These are phyloP conservation scores for Hysterium pulicare DNA, from an alignment of 2,329 filamentous ascomycete species.

Conservation along the genomic window DNA sequence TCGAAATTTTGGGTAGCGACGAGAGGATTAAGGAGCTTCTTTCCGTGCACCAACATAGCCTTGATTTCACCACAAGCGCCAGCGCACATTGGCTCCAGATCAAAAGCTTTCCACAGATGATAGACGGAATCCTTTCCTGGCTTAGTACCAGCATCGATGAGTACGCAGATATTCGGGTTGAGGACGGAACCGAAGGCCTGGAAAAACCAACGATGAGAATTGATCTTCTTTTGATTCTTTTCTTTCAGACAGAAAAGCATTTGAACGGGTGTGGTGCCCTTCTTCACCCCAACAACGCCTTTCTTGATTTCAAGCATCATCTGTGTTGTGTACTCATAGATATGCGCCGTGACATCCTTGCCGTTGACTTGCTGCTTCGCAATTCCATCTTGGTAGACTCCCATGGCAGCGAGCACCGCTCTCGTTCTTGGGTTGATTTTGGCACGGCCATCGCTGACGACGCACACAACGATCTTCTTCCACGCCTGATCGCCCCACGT, in stretches of 20 bases:
- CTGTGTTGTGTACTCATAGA: slow-evolving; percentile 90
- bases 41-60: slow-evolving; percentile 87
- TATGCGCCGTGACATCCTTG: slow-evolving; percentile 94
- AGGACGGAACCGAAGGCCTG: slow-evolving; percentile 89
- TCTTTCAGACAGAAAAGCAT: slow-evolving; percentile 98
- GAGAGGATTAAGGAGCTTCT: slow-evolving; percentile 86
- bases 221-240: slow-evolving; percentile 99
- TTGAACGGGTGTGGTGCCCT: slow-evolving; percentile 83
- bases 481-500: slow-evolving; percentile 98
- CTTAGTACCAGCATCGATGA: slow-evolving; percentile 93
- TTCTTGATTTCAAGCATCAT: slow-evolving; percentile 88
- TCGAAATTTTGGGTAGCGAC: slow-evolving; percentile 98
- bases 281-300: slow-evolving; percentile 78
- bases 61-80: slow-evolving; percentile 99
- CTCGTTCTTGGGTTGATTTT: slow-evolving; percentile 94
- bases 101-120: slow-evolving; percentile 97
- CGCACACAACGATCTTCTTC: slow-evolving; percentile 99
- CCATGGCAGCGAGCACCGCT: slow-evolving; percentile 85
- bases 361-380: slow-evolving; percentile 97
- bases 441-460: slow-evolving; percentile 93
- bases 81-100: slow-evolving; percentile 94
- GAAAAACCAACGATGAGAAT: slow-evolving; percentile 99
- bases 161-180: slow-evolving; percentile 93
- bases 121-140: slow-evolving; percentile 95
- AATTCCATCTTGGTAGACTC: slow-evolving; percentile 97